These are phyloP conservation scores for Lentinus brumalis DNA, from an alignment of 768 basidiomycete species.

Conservation along the genomic window DNA sequence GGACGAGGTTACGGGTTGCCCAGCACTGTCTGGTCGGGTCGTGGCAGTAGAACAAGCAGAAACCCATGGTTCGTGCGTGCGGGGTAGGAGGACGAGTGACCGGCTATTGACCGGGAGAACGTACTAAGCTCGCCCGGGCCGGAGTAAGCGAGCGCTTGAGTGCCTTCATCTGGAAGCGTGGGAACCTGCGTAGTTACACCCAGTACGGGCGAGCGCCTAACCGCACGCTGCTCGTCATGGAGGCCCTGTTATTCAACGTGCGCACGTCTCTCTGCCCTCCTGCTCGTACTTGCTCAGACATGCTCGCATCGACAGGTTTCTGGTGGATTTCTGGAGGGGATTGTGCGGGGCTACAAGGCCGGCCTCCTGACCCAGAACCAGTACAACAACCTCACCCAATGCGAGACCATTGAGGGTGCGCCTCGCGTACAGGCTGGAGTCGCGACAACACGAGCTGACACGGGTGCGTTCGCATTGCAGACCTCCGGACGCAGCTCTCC, in stretches of 20 bases:
- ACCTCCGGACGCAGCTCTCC: constrained; percentile 93
- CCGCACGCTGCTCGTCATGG: constrained; percentile 52
- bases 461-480: constrained; percentile 41
- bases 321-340: constrained; percentile 76
- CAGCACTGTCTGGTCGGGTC: too few species aligned
- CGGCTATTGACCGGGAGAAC: too few species aligned
- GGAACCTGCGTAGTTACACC: constrained; percentile 11
- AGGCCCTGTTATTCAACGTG: constrained; percentile 90
- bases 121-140: too few species aligned
- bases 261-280: constrained; percentile 17
- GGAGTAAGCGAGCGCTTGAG: too few species aligned
- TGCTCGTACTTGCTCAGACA: constrained; percentile 29
- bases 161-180: not conserved
- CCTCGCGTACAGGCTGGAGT: not conserved
- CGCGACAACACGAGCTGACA: not conserved
- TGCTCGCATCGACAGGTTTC: constrained; percentile 51
- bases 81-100: too few species aligned
- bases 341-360: constrained; percentile 90
- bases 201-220: constrained; percentile 2
- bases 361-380: constrained; percentile 88
- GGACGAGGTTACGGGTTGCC: constrained; percentile 3
- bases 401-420: constrained; percentile 94
- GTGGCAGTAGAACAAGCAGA: too few species aligned
- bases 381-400: constrained; percentile 93
- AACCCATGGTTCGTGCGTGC: too few species aligned